phyloP scores from a whole-genome alignment of 495 filamentous ascomycete species.

The Hyaloscypha bicolor region DNA sequence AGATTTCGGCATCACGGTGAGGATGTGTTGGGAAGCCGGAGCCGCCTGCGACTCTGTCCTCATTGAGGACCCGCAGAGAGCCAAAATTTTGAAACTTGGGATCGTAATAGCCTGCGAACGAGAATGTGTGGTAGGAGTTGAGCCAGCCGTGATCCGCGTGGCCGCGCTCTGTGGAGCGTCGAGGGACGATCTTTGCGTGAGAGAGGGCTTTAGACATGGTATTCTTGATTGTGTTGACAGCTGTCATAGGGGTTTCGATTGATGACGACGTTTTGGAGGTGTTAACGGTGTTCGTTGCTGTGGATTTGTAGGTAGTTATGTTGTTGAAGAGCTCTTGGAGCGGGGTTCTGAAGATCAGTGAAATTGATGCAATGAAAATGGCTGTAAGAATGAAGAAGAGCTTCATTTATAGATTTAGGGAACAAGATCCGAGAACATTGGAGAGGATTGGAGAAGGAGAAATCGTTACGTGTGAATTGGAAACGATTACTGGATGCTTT shows the following conservation, averaged over 20 bases:
- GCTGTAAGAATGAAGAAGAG: constrained; percentile 29
- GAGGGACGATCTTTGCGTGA: constrained; percentile 65
- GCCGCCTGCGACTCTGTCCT: constrained; percentile 70
- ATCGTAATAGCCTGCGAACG: constrained; percentile 74
- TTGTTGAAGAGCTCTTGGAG: constrained; percentile 29
- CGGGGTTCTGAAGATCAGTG: constrained; percentile 33
- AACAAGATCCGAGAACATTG: constrained; percentile 18
- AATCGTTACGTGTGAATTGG: constrained; percentile 26
- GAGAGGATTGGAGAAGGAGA: constrained; percentile 29
- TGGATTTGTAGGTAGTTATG: constrained; percentile 19
- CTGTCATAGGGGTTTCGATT: constrained; percentile 23
- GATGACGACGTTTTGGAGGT: constrained; percentile 9
- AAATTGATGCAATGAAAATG: constrained; percentile 33
- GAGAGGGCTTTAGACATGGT: constrained; percentile 58
- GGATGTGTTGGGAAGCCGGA: constrained; percentile 79
- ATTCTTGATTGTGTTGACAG: constrained; percentile 30
- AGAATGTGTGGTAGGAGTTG: constrained; percentile 83
- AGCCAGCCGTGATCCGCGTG: constrained; percentile 82
- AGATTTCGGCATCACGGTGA: constrained; percentile 83
- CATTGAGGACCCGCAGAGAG: constrained; percentile 76
- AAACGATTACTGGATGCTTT: constrained; percentile 25
- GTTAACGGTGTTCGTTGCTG: constrained; percentile 17
- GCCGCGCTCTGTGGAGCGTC: constrained; percentile 63
- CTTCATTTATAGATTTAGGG: constrained; percentile 34
- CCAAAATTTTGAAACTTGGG: constrained; percentile 66